Evolutionary conservation across 2,329 filamentous ascomycete species (phyloP), one percentile per base, ranked within the genome.

Genomic region (Metarhizium humberi): DNA sequence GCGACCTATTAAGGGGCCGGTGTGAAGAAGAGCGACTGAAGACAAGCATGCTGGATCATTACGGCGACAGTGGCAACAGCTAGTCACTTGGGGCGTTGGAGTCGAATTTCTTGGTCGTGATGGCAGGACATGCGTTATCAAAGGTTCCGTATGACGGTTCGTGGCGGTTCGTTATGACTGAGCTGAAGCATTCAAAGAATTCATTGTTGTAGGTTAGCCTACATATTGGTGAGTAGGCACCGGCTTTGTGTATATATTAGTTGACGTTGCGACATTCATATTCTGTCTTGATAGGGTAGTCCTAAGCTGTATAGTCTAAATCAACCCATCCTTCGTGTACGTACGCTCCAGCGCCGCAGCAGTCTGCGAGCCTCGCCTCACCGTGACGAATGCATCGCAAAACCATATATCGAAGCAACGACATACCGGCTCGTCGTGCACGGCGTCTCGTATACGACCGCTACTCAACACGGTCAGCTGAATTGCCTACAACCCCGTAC

Each of bases 1-100:
- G 68, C 66, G 16, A 61, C 63, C 34, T 66, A 62, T 45, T 67
- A 16, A 45, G 20, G 18, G 16, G 18, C 4, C 6, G n/a, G 6
- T 6, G 16, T 45, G 18, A 45, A 10, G 42, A 20, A 18, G n/a
- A 6, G 18, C 42, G n/a, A 10, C 11, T 20, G 42, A 20, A 45
- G n/a, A 45, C 42, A 16, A 20, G n/a, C 38, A 40, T 40, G 14
- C 38, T 40, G 5, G 13, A 40, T 40, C 38, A 40, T 40, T 7
- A 40, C 38, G 38, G 14, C 38, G 38, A 11, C 14, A 14, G 14
- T 40, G 38, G 38, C 8, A 14, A 14, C 4, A 40, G 38, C 8
- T 13, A 16, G 38, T 5, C 38, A 34, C 14, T n/a, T 5, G 38
- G 38, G 14, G 38, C 11, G 38, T 40, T 16, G 38, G 14, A 16